These are phyloP conservation scores for Aspergillus udagawae DNA, from an alignment of 2,329 filamentous ascomycete genomes.

Conservation along the genomic window DNA sequence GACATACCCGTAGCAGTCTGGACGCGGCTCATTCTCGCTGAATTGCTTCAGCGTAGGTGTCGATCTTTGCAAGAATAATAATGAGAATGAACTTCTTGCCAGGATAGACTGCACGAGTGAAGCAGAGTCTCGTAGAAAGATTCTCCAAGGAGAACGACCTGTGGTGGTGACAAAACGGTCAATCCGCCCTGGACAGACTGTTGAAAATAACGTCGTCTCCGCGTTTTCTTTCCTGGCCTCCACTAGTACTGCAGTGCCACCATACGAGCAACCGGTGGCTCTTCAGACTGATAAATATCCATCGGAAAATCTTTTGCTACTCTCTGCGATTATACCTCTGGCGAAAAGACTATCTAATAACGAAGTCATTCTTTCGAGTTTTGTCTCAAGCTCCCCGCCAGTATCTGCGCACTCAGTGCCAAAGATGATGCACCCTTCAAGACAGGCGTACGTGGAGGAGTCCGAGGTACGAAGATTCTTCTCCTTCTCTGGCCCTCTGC, in stretches of 20 bases:
- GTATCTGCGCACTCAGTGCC: slow-evolving; percentile 3
- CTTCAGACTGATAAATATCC: neutral
- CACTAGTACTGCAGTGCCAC: neutral
- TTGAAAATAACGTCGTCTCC: neutral
- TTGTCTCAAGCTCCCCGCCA: slow-evolving; percentile 5
- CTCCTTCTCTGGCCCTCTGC: neutral
- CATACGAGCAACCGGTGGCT: neutral
- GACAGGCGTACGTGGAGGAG: slow-evolving; percentile 93
- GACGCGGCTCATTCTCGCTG: neutral
- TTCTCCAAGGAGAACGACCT: neutral
- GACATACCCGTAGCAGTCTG: neutral
- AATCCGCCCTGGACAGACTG: neutral
- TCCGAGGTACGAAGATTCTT: slow-evolving; percentile 55
- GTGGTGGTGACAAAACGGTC: neutral
- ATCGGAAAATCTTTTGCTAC: neutral
- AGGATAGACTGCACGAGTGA: no score
- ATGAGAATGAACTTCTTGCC: neutral
- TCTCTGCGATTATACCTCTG: neutral
- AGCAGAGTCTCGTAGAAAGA: neutral
- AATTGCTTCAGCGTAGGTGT: neutral
- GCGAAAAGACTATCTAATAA: neutral
- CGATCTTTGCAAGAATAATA: neutral
- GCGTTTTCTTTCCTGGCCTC: neutral
- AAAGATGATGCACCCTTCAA: slow-evolving; percentile 73
- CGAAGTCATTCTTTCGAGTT: neutral